Evolutionary conservation across 495 filamentous ascomycete species (phyloP), one percentile per base, ranked within the genome.

Genomic region (Aspergillus avenaceus): DNA sequence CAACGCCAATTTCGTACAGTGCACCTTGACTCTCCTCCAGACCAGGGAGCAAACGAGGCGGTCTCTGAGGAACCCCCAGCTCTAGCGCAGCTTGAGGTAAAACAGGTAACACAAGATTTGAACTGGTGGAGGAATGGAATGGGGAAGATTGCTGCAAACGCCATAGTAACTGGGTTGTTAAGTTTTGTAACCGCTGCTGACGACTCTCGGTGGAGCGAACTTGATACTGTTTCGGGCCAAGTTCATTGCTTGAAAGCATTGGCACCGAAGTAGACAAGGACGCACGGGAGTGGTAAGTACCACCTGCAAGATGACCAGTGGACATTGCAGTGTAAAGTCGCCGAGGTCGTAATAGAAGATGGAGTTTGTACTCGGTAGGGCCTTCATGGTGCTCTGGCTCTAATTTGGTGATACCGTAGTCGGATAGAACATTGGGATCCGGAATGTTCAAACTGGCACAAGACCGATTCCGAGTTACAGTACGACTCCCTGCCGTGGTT

Each of bases 91-190:
- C 80, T 47, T 88, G 81, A 0, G 88, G 85, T 14, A 95, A 72
- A 45, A 81, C 72, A 0, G 90, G 90, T 8, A 93, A 61, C 11
- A 91, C 83, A 14, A 91, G 74, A 45, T 83, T 79, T 13, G 73
- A 79, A 2, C 82, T 81, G n/a, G 84, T 83, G 2, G 87, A 84
- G 2, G 82, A 81, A 70, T 96, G 92, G 66, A 93, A 86, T 4
- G 90, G 90, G 14, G 88, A 95, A 4, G 91, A 96, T 67, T 97
- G 93, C 67, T 97, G 91, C 42, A 98, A 69, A 34, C 93, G 81
- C 93, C 93, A 98, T 21, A 97, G 70, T 19, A 98, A 73, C 70
- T 98, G 93, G 0, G 93, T 98, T 0, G 92, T 97, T 52, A 98
- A 70, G 55, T 95, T 89, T 52, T 95, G 85, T 13, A 97, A 75